These are phyloP conservation scores for Neltuma alba DNA, from an alignment of 306 rosid genomes.

Conservation along the genomic window DNA sequence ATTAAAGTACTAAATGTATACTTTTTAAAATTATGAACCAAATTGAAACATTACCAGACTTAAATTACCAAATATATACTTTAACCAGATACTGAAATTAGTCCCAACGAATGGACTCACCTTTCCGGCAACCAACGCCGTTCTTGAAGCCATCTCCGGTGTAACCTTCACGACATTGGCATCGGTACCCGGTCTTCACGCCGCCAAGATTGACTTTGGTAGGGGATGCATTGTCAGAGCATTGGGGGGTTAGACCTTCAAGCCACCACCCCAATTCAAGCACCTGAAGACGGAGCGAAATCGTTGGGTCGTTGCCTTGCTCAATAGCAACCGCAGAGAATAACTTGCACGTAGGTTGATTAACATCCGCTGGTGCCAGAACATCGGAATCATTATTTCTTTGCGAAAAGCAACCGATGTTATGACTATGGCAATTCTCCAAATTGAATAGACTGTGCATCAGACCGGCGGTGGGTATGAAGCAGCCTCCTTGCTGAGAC, in stretches of 20 bases:
- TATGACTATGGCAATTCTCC: constrained; percentile 35
- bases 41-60: no score
- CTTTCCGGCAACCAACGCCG: constrained; percentile 71
- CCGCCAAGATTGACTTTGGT: background rate
- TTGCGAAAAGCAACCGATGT: constrained; percentile 49
- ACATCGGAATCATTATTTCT: background rate
- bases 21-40: no score
- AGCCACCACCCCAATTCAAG: constrained; percentile 89
- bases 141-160: constrained; percentile 62
- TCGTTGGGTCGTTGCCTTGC: constrained; percentile 20
- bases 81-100: background rate
- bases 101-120: constrained; percentile 51
- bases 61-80: no score
- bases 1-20: no score
- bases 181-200: constrained; percentile 44
- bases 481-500: constrained; percentile 34
- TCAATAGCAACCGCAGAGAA: constrained; percentile 52
- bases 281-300: constrained; percentile 51
- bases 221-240: constrained; percentile 43
- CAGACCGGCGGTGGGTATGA: constrained; percentile 36
- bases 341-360: constrained; percentile 39
- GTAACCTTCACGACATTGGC: constrained; percentile 56
- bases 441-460: constrained; percentile 19
- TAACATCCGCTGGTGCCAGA: constrained; percentile 8
- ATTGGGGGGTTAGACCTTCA: constrained; percentile 3